phyloP scores from a whole-genome alignment of 495 filamentous ascomycete genomes.

The Poronia punctata region DNA sequence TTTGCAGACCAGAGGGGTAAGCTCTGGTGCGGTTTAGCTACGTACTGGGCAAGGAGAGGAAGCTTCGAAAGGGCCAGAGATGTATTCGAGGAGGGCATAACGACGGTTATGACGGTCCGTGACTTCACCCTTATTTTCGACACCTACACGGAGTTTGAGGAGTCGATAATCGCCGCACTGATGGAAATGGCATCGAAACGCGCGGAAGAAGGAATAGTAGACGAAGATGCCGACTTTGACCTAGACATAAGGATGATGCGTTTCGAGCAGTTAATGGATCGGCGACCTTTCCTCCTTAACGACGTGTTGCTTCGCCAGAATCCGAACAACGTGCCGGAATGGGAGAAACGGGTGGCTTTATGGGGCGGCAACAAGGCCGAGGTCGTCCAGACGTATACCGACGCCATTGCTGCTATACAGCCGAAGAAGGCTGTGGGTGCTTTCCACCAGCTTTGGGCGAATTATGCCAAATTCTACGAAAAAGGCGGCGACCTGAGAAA shows the following conservation, averaged over 20 bases:
- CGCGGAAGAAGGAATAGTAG: constrained; percentile 70
- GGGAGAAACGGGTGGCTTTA: constrained; percentile 90
- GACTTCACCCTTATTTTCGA: constrained; percentile 98
- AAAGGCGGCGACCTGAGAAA: constrained; percentile 76
- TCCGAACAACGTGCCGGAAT: constrained; percentile 92
- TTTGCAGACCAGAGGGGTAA: constrained; percentile 95
- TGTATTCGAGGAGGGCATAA: constrained; percentile 93
- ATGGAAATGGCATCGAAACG: constrained; percentile 83
- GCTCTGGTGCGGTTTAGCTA: constrained; percentile 91
- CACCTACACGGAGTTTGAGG: constrained; percentile 93
- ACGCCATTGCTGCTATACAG: constrained; percentile 85
- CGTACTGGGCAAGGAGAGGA: constrained; percentile 92
- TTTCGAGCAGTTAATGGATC: constrained; percentile 97
- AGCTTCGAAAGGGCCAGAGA: constrained; percentile 87
- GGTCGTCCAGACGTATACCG: constrained; percentile 89
- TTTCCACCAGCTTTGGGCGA: constrained; percentile 93
- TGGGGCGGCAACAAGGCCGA: constrained; percentile 93
- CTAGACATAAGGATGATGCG: constrained; percentile 96
- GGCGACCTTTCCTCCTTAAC: constrained; percentile 92
- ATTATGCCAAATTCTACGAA: constrained; percentile 98
- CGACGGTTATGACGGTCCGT: constrained; percentile 97
- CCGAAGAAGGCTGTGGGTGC: constrained; percentile 93
- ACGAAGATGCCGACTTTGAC: constrained; percentile 89
- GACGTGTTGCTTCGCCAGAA: constrained; percentile 95
- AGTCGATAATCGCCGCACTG: constrained; percentile 83